Evolutionary conservation across 305 asterid genomes (phyloP).

Genomic region (Solanum hybrid): DNA sequence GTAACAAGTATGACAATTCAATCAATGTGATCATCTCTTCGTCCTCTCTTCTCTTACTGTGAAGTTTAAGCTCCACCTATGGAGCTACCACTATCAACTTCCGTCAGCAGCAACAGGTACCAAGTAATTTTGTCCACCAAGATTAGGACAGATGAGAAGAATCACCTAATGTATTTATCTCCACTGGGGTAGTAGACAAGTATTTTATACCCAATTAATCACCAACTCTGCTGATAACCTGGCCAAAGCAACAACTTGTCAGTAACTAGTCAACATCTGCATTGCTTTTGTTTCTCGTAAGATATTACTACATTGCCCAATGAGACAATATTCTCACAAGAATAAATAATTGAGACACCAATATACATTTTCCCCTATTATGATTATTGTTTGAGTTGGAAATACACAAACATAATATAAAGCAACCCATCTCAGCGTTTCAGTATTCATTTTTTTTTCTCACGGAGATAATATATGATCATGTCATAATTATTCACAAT

Average conservation of each 20-base stretch:
- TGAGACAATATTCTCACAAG: background rate
- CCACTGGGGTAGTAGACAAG: background rate
- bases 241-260: background rate
- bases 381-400: background rate
- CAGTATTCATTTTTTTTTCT: background rate
- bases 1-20: background rate
- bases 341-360: background rate
- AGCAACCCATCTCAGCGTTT: background rate
- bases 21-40: background rate
- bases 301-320: background rate
- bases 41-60: background rate
- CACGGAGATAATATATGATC: background rate
- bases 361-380: background rate
- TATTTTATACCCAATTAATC: conserved; percentile 48
- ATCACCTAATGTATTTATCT: background rate
- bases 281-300: background rate
- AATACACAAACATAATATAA: background rate
- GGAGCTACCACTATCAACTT: background rate
- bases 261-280: background rate
- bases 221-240: conserved; percentile 53
- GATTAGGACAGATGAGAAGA: background rate
- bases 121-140: background rate
- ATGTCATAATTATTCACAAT: background rate
- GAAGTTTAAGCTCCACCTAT: background rate
- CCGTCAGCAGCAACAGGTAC: background rate